A percentile compares a stretch with the other conserved stretches of the same genome.
Evolutionary conservation across 768 basidiomycete species (phyloP).

Genomic region (Phanerochaete carnosa): DNA sequence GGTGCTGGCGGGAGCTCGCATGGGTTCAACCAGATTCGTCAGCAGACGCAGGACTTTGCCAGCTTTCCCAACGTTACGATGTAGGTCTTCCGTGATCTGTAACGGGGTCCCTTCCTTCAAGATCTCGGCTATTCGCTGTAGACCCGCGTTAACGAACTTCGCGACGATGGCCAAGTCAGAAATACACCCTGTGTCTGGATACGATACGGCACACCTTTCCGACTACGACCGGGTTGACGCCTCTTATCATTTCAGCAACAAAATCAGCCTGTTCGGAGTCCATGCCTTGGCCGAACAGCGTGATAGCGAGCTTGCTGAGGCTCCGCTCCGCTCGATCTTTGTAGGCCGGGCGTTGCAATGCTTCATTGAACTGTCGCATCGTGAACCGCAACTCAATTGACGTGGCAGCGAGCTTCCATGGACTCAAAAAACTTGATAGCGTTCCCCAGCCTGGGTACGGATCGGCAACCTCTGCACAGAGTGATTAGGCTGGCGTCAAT

Average conservation of each 20-base stretch:
- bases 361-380: constrained; percentile 69
- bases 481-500: background rate
- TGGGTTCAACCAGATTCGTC: constrained; percentile 63
- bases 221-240: constrained; percentile 62
- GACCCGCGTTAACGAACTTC: constrained; percentile 77
- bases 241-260: constrained; percentile 77
- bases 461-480: background rate
- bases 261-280: constrained; percentile 79
- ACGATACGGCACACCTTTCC: constrained; percentile 48
- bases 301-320: constrained; percentile 62
- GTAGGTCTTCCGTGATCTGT: constrained; percentile 27
- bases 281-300: constrained; percentile 70
- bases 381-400: constrained; percentile 77
- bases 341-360: constrained; percentile 54
- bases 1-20: constrained; percentile 41
- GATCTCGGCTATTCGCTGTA: constrained; percentile 60
- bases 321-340: constrained; percentile 53
- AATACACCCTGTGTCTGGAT: background rate
- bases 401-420: constrained; percentile 82
- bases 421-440: constrained; percentile 66
- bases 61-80: constrained; percentile 46
- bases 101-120: constrained; percentile 33
- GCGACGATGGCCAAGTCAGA: background rate
- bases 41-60: constrained; percentile 71
- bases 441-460: constrained; percentile 39